Evolutionary conservation across 768 basidiomycete genomes (phyloP).

Genomic region (Podaxis sp.): DNA sequence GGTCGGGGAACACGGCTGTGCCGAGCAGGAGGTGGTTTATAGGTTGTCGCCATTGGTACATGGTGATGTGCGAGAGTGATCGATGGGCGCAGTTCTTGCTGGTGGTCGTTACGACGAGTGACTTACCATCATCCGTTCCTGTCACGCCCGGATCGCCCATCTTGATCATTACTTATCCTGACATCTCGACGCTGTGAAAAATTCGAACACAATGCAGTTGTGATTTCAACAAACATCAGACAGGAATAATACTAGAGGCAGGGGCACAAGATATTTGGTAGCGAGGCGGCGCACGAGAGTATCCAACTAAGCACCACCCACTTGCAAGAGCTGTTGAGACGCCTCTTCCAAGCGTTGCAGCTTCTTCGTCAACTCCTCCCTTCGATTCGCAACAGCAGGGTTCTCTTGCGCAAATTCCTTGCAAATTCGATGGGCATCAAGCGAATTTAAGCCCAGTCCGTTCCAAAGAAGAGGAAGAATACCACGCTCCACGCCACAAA

Average conservation of each 20-base stretch:
- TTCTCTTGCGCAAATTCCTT: slow-evolving; percentile 53
- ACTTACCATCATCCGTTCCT: too few relatives aligned
- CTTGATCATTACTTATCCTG: too few relatives aligned
- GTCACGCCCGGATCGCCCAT: too few relatives aligned
- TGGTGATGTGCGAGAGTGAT: background rate
- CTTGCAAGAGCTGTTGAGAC: slow-evolving; percentile 13
- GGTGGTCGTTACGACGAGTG: too few relatives aligned
- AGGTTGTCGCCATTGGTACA: background rate
- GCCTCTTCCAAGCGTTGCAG: slow-evolving; percentile 41
- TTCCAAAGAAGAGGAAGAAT: slow-evolving; percentile 45
- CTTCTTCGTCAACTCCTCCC: slow-evolving; percentile 52
- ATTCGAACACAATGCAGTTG: too few relatives aligned
- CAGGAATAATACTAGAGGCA: background rate
- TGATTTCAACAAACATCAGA: background rate
- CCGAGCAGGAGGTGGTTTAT: background rate
- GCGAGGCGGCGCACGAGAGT: background rate
- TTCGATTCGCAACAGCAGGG: slow-evolving; percentile 37
- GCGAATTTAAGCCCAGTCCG: slow-evolving; percentile 53
- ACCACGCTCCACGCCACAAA: slow-evolving; percentile 48
- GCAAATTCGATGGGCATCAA: slow-evolving; percentile 49
- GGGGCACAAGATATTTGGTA: background rate
- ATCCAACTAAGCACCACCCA: background rate
- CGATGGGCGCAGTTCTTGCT: background rate
- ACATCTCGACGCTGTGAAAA: too few relatives aligned
- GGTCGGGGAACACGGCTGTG: background rate